Evolutionary conservation across 129 eudicot genomes (phyloP).

Genomic region (carrot (Daucus carota)): DNA sequence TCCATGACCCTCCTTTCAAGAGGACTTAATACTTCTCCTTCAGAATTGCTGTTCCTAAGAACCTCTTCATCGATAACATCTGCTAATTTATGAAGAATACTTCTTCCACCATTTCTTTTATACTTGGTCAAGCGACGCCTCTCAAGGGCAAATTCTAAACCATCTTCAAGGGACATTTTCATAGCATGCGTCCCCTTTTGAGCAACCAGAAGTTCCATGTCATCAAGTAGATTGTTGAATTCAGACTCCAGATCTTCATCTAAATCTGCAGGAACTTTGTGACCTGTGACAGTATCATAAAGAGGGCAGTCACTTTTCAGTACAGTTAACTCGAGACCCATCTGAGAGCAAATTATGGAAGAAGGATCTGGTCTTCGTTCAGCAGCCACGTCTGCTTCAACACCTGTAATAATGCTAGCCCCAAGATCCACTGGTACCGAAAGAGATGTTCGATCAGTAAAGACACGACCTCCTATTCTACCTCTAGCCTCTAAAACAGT

Average conservation of each 20-base stretch:
- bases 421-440: conserved; percentile 99
- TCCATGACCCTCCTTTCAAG: conserved; percentile 97
- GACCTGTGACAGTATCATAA: conserved; percentile 77
- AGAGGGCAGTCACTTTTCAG: conserved; percentile 96
- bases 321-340: conserved; percentile 89
- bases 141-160: conserved; percentile 75
- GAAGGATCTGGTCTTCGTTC: conserved; percentile 96
- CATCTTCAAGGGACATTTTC: conserved; percentile 93
- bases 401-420: conserved; percentile 99
- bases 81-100: conserved; percentile 8
- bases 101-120: conserved; percentile 5
- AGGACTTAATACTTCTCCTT: conserved; percentile 60
- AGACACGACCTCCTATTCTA: conserved; percentile 97
- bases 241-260: conserved; percentile 91
- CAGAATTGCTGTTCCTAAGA: conserved; percentile 11
- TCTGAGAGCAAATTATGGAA: conserved; percentile 84
- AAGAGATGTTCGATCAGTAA: conserved; percentile 81
- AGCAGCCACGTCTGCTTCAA: conserved; percentile 92
- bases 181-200: conserved; percentile 75
- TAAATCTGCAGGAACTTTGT: conserved; percentile 84
- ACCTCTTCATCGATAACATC: conserved; percentile 9
- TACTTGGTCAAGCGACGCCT: conserved; percentile 35
- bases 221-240: conserved; percentile 82
- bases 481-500: conserved; percentile 83
- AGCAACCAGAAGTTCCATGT: conserved; percentile 70